phyloP scores from a whole-genome alignment of 2,329 filamentous ascomycete species.

The Pseudogymnoascus destructans region DNA sequence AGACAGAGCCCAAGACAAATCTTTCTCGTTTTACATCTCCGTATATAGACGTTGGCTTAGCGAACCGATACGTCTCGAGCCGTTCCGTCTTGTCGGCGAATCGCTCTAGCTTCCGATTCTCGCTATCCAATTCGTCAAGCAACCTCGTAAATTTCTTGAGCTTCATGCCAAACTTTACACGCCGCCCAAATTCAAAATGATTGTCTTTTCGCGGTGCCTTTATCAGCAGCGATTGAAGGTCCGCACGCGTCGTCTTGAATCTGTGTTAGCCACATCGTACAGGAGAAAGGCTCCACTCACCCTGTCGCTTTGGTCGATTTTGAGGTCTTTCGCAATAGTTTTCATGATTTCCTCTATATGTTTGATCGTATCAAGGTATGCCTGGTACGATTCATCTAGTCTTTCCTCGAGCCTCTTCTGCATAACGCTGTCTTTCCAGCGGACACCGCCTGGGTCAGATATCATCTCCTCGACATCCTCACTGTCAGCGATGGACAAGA shows the following conservation, averaged over 20 bases:
- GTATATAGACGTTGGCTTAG: conserved; percentile 5
- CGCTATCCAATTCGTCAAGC: neutral
- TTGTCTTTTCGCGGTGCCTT: conserved; percentile 4
- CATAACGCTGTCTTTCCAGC: neutral
- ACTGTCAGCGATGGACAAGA: neutral
- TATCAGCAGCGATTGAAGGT: neutral
- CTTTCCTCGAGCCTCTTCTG: neutral
- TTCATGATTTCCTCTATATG: conserved; percentile 7
- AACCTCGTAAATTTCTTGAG: conserved; percentile 2
- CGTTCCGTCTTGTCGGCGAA: conserved; percentile 1
- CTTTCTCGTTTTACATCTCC: neutral
- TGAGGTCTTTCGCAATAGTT: neutral
- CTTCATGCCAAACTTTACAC: neutral
- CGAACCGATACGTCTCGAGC: neutral
- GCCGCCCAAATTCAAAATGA: neutral
- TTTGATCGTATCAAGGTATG: conserved; percentile 1
- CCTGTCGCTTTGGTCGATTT: neutral
- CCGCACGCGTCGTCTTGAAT: conserved; percentile 4
- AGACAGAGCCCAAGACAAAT: neutral
- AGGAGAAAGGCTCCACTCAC: neutral
- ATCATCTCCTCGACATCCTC: neutral
- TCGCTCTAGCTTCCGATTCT: neutral
- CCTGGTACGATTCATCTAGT: neutral
- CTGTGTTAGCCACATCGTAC: neutral
- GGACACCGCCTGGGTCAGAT: neutral